A percentile compares a stretch with the other conserved stretches of the same genome.
Conservation (phyloP, 495 filamentous ascomycete species). For the Tuber melanosporum region DNA sequence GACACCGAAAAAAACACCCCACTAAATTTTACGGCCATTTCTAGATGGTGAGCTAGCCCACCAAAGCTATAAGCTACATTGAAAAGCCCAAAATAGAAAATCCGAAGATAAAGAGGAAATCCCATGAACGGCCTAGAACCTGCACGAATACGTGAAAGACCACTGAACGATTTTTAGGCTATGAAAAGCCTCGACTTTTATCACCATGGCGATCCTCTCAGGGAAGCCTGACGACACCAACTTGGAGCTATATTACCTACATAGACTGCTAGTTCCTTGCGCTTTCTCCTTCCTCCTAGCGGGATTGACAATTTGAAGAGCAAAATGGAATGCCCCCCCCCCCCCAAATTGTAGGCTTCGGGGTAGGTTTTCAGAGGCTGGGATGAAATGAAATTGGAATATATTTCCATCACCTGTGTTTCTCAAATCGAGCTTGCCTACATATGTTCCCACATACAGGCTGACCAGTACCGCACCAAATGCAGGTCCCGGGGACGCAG, state of each 20-base stretch:
- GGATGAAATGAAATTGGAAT: neutral
- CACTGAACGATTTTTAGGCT: neutral
- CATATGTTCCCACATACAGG: neutral
- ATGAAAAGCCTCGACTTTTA: neutral
- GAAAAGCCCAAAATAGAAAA: neutral
- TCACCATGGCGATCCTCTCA: neutral
- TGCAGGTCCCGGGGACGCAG: neutral
- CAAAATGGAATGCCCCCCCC: neutral
- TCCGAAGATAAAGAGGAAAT: neutral
- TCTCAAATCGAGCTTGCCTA: neutral
- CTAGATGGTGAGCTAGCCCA: neutral
- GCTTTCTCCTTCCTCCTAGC: neutral
- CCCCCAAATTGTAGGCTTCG: neutral
- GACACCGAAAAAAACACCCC: neutral
- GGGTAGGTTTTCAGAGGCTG: neutral
- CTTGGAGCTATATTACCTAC: neutral
- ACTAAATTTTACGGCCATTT: neutral
- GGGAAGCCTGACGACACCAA: neutral
- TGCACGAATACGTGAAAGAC: neutral
- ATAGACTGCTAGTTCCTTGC: neutral
- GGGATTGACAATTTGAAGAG: neutral
- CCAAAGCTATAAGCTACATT: neutral
- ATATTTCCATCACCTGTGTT: neutral
- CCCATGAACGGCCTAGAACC: neutral
- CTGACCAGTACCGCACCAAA: neutral